These are phyloP conservation scores for Rosa hybrid DNA, from an alignment of 331 rosid species.

Conservation along the genomic window DNA sequence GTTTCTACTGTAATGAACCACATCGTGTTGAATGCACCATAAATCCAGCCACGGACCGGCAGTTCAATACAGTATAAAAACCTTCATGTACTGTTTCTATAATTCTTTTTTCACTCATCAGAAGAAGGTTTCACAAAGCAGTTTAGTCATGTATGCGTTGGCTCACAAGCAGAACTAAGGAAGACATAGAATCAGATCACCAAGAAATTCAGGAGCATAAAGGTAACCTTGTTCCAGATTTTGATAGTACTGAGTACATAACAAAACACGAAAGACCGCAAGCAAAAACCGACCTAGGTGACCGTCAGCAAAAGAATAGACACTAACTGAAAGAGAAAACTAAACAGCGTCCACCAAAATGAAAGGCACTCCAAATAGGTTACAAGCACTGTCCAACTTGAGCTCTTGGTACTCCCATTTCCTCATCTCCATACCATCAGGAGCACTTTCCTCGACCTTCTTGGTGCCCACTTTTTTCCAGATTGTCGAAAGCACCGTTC, in stretches of 20 bases:
- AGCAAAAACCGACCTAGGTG: slow-evolving; percentile 12
- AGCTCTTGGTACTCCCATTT: slow-evolving; percentile 60
- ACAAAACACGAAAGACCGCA: neutral
- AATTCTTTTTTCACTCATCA: too few species aligned
- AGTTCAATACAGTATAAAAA: too few species aligned
- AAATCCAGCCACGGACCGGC: too few species aligned
- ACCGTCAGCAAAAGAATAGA: neutral
- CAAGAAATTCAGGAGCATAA: neutral
- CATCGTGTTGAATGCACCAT: too few species aligned
- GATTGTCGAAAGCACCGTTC: slow-evolving; percentile 90
- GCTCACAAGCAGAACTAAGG: neutral
- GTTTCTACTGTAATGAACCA: too few species aligned
- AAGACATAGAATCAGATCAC: neutral
- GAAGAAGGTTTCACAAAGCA: neutral
- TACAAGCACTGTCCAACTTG: slow-evolving; percentile 1
- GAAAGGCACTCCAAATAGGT: slow-evolving; percentile 11
- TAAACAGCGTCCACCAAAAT: slow-evolving; percentile 6
- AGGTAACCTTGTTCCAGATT: neutral
- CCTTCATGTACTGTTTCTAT: too few species aligned
- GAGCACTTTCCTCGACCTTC: slow-evolving; percentile 94
- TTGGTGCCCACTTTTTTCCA: slow-evolving; percentile 95
- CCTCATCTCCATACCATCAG: slow-evolving; percentile 93
- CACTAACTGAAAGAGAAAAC: neutral
- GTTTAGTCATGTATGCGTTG: neutral
- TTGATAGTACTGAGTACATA: neutral